These are phyloP conservation scores for Coniochaeta sp. DNA, from an alignment of 2,329 filamentous ascomycete genomes.

Conservation along the genomic window DNA sequence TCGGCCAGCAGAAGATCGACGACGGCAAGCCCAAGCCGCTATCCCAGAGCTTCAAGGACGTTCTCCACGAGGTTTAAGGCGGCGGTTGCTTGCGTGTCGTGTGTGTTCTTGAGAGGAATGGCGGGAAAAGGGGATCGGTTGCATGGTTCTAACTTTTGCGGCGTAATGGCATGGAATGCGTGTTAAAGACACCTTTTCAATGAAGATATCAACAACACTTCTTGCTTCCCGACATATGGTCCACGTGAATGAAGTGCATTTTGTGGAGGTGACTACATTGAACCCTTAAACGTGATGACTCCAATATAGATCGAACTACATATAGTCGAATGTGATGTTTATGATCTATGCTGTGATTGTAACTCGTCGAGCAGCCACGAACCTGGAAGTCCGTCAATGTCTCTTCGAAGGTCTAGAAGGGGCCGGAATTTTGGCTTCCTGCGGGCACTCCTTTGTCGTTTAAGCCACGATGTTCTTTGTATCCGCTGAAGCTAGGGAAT, in stretches of 20 bases:
- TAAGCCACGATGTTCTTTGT: too few species aligned
- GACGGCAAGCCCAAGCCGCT: constrained; percentile 14
- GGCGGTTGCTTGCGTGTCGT: background rate
- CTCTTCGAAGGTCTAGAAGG: too few species aligned
- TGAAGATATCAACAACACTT: constrained; percentile 1
- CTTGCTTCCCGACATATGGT: background rate
- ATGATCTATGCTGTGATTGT: too few species aligned
- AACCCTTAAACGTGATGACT: background rate
- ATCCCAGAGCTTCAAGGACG: constrained; percentile 13
- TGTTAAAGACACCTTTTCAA: constrained; percentile 3
- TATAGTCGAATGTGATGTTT: too few species aligned
- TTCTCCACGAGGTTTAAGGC: constrained; percentile 16
- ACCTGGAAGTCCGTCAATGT: too few species aligned
- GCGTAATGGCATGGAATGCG: constrained; percentile 3
- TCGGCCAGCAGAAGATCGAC: constrained; percentile 48
- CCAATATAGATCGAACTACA: background rate
- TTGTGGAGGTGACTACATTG: background rate
- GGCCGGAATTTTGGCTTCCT: too few species aligned
- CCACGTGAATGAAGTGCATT: background rate
- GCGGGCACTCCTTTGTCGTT: too few species aligned
- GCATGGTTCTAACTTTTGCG: constrained; percentile 3
- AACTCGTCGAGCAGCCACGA: too few species aligned
- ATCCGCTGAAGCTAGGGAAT: too few species aligned
- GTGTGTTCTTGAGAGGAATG: background rate
- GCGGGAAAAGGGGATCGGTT: constrained; percentile 3